Base-by-base conservation (phyloP, 1,139 yeast species). In the Pichia sp. region DNA sequence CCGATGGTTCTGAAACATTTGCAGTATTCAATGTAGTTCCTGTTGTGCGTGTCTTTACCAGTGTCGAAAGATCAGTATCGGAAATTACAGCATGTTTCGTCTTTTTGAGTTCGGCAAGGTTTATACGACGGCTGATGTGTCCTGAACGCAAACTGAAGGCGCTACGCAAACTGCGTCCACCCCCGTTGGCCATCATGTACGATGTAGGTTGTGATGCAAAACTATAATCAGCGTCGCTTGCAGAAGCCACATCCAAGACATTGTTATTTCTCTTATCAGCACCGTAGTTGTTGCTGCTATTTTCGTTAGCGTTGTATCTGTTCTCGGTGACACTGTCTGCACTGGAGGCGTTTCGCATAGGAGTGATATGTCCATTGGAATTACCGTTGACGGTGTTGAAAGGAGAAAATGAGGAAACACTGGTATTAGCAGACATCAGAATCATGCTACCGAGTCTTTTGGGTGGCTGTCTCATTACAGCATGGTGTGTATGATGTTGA, bases 381-480 rank as follows among this genome's bases (percentile, higher is more conserved):
- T n/a, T n/a, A n/a, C n/a, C n/a, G n/a, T n/a, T n/a, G n/a, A n/a
- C n/a, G n/a, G n/a, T n/a, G n/a, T n/a, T n/a, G 11, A 18, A 8
- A 17, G 24, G 24, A 25, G 47, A 43, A 11, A 42, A 17, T 9
- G 48, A 45, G 8, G 31, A 12, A 12, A 42, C 32, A 35, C 48
- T 45, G 25, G 37, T 42, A 28, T 34, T 40, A 4, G 46, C 46
- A 3, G 48, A 45, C 42, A 45, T 31, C n/a, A 42, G 14, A 10
- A 39, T 24, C 3, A 20, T 11, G 15, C 22, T 30, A n/a, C 11
- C 42, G 7, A 42, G 28, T 9, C 48, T 44, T 31, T 47, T 52
- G 4, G 51, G 52, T 14, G 50, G 47, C 12, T 36, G 45, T 21
- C 40, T 43, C 17, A 28, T 15, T 14, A 47, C 39, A n/a, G 42